Evolutionary conservation across 169 alveolate genomes (phyloP), one percentile per base, ranked within the genome.

Genomic region (Plasmodium inui): DNA sequence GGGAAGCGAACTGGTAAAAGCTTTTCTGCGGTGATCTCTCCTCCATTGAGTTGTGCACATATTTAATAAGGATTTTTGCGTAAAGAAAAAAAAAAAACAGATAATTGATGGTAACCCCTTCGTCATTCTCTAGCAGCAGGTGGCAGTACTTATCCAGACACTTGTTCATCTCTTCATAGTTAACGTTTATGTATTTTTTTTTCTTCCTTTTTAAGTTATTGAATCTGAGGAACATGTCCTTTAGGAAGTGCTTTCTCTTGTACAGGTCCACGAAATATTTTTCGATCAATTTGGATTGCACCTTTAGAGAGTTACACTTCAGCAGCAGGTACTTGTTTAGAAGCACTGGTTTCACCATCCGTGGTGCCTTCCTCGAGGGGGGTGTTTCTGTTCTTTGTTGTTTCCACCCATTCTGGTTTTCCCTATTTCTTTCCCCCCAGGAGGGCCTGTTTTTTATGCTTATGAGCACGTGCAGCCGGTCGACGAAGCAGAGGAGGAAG

Each of bases 191-290:
- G 46, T 78, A 78, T 88, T 78, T 88, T 34, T 88, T 88, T 30
- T 88, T 88, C 61, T 72, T 88, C 14, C 34, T 84, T 57, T 88
- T 88, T 61, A 88, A 78, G 17, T 88, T 76, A 12, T 78, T 78
- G n/a, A 88, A 88, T 37, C 44, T 78, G n/a, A 76, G 71, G 30
- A 76, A 88, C 94, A 88, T 88, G 1, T 88, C 94, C 61, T 88
- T 78, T 5, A 88, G 82, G 82, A 88, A 88, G 57, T 74, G 19
- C 71, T 88, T 88, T 34, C 82, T 88, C 44, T 88, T 88, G 46
- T 88, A 88, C 30, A 88, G 70, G 53, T 88, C 94, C 3, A 88
- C 70, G 28, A 88, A 88, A 78, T 88, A 88, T 37, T 88, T 88
- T 46, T 88, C 74, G 10, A 88, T 88, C 41, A 88, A 57, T 26